Base-by-base conservation (phyloP, 768 basidiomycete genomes). In the Dioszegia crocea region DNA sequence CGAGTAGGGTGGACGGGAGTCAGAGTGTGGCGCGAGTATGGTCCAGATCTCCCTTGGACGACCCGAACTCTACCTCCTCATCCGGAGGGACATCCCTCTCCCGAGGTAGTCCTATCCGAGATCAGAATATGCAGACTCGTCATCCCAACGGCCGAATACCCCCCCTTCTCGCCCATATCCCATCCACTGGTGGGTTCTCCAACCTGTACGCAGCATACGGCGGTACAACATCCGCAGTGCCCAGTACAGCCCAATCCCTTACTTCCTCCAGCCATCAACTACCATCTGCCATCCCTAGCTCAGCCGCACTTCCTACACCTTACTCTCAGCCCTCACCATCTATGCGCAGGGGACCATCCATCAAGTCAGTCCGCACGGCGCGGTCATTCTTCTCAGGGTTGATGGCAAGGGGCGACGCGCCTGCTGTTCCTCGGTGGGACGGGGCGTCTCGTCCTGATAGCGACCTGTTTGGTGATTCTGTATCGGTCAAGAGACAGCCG, bases 361-460 rank as follows among this genome's bases (percentile, higher is more conserved):
- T 70, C 56, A 70, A 67, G 43, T 67, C 66, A 2, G 66, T 62
- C 43, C 64, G 64, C 41, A 67, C 70, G 1, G 54, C 67, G 43
- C 45, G 62, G 45, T 70, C 68, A 2, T 70, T 70, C 61, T 70
- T 70, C 53, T 68, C 71, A 14, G 47, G 54, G 2, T 50, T 73
- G 39, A 39, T 30, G 39, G 43, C 41, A 44, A 21, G 54, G 24
- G 23, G 53, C 3, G 41, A 58, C 9, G 16, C 39, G 14, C 60
- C 60, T 10, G 54, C 59, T 19, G 17, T 64, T 14, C 65, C 65
- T 4, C 52, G 19, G 0, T 19, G 17, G 12, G 43, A 45, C 14
- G 38, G 41, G 17, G n/a, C 62, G n/a, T 65, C 68, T 24, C 23
- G 71, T 54, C 71, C 71, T 0, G 71, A 73, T 57, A 60, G 60